Evolutionary conservation across 1,139 yeast species (phyloP).

Genomic region (Kazachstania sp.): DNA sequence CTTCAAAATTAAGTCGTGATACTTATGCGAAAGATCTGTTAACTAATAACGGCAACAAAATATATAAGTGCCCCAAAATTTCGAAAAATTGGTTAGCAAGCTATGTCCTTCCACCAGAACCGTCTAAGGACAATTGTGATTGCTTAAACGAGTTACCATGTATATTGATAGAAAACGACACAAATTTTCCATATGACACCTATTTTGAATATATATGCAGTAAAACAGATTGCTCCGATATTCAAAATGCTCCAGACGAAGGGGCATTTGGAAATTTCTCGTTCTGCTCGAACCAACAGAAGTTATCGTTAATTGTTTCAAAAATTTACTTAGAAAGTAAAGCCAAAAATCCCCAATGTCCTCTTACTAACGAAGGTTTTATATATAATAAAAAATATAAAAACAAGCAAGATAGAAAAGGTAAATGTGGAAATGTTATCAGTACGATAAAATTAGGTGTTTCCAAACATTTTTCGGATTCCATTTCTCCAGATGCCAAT

Average conservation of each 20-base stretch:
- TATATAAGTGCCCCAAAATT: constrained; percentile 7
- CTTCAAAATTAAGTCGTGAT: constrained; percentile 29
- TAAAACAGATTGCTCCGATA: constrained; percentile 43
- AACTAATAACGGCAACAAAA: background rate
- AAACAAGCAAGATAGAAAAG: too few relatives aligned
- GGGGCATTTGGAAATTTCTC: constrained; percentile 55
- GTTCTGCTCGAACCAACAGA: constrained; percentile 45
- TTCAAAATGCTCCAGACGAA: constrained; percentile 39
- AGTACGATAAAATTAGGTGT: too few relatives aligned
- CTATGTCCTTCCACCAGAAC: constrained; percentile 43
- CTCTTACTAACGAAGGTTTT: constrained; percentile 15
- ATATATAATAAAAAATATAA: constrained; percentile 6
- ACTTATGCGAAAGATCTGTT: constrained; percentile 28
- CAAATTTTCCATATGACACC: constrained; percentile 30
- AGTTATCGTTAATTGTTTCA: constrained; percentile 47
- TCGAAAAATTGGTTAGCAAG: constrained; percentile 38
- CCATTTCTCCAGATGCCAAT: too few relatives aligned
- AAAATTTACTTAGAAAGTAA: constrained; percentile 35
- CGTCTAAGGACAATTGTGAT: constrained; percentile 46
- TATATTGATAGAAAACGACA: constrained; percentile 35
- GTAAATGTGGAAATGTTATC: too few relatives aligned
- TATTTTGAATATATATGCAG: constrained; percentile 43
- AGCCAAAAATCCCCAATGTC: constrained; percentile 22
- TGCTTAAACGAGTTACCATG: constrained; percentile 48
- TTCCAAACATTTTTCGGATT: too few relatives aligned